A percentile compares a stretch with the other conserved stretches of the same genome.
These are phyloP conservation scores for Yarrowia phangngaensis DNA, from an alignment of 805 yeast genomes.

Conservation along the genomic window DNA sequence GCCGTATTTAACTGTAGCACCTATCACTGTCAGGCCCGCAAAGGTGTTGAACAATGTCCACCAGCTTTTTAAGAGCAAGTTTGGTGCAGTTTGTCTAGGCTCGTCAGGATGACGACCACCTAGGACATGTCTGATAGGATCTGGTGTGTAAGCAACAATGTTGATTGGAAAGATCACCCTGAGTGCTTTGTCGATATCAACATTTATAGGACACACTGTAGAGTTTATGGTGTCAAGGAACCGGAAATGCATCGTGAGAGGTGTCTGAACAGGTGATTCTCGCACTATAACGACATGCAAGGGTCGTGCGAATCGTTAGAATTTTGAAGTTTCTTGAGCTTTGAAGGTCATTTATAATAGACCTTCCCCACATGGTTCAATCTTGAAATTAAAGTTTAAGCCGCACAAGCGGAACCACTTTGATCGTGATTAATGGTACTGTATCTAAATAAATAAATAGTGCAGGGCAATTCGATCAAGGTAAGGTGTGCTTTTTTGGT, in stretches of 20 bases:
- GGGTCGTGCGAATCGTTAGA: too few species aligned
- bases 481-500: too few species aligned
- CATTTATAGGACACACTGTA: not conserved
- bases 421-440: too few species aligned
- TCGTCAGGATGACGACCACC: slow-evolving; percentile 4
- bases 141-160: not conserved
- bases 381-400: too few species aligned
- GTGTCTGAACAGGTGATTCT: too few species aligned
- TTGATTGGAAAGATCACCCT: slow-evolving; percentile 17
- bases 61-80: slow-evolving; percentile 10
- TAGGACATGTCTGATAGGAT: slow-evolving; percentile 10
- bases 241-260: not conserved
- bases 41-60: slow-evolving; percentile 32
- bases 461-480: too few species aligned
- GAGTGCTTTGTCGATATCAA: slow-evolving; percentile 6
- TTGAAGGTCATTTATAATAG: too few species aligned
- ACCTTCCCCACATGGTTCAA: too few species aligned
- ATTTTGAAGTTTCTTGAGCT: too few species aligned
- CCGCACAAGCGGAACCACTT: too few species aligned
- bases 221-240: slow-evolving; percentile 1
- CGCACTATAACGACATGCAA: too few species aligned
- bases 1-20: slow-evolving; percentile 33
- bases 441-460: too few species aligned
- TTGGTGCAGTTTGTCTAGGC: slow-evolving; percentile 1
- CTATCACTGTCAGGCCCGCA: slow-evolving; percentile 35